These are phyloP conservation scores for Penicillium sp. DNA, from an alignment of 2,329 filamentous ascomycete species.

Conservation along the genomic window DNA sequence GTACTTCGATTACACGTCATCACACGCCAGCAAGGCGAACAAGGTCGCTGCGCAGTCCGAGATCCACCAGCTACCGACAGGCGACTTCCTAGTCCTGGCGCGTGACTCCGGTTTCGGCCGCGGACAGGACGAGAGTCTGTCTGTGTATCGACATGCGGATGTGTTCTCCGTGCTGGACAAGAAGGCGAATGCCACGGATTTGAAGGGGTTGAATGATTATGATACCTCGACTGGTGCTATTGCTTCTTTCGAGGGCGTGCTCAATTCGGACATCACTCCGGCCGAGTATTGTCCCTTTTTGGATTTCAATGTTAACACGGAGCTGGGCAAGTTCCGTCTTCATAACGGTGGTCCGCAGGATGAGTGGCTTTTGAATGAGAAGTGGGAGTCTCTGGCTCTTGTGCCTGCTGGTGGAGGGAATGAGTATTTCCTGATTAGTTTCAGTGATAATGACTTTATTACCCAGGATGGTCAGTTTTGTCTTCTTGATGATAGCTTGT, in stretches of 20 bases:
- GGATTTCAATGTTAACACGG: slow-evolving; percentile 62
- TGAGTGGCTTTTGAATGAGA: slow-evolving; percentile 62
- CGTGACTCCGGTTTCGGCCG: slow-evolving; percentile 60
- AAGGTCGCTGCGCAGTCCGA: slow-evolving; percentile 64
- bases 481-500: not conserved
- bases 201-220: slow-evolving; percentile 46
- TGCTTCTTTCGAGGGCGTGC: slow-evolving; percentile 48
- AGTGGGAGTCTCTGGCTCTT: slow-evolving; percentile 68
- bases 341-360: slow-evolving; percentile 65
- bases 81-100: slow-evolving; percentile 63
- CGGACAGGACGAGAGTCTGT: slow-evolving; percentile 50
- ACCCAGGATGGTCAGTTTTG: slow-evolving; percentile 58
- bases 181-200: slow-evolving; percentile 51
- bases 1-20: slow-evolving; percentile 50
- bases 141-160: slow-evolving; percentile 64
- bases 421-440: slow-evolving; percentile 63
- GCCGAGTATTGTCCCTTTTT: slow-evolving; percentile 63
- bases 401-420: slow-evolving; percentile 55
- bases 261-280: slow-evolving; percentile 53
- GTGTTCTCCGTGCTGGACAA: slow-evolving; percentile 57
- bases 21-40: slow-evolving; percentile 47
- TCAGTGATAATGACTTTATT: slow-evolving; percentile 72
- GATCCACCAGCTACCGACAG: slow-evolving; percentile 59
- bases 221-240: slow-evolving; percentile 42
- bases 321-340: slow-evolving; percentile 62